Percentiles rank a stretch among this genome's conserved stretches.
Evolutionary conservation across 1,284 basidiomycete genomes (phyloP).

Genomic region (Ganoderma boninense): DNA sequence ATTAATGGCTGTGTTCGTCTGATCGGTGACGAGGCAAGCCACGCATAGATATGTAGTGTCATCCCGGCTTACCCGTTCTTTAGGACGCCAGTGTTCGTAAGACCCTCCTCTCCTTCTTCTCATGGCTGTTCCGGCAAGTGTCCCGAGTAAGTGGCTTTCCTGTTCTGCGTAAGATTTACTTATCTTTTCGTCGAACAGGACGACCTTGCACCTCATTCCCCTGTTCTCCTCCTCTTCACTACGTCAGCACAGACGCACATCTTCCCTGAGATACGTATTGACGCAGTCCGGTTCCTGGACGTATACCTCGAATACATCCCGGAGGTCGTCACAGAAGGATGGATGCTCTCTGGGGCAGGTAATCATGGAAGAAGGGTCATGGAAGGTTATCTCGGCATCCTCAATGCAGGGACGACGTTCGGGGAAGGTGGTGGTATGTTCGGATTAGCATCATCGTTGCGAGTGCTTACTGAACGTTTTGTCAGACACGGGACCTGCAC

Average conservation of each 20-base stretch:
- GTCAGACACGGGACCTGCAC: slow-evolving; percentile 48
- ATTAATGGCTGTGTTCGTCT: slow-evolving; percentile 75
- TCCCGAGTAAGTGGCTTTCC: slow-evolving; percentile 54
- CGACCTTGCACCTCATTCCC: slow-evolving; percentile 74
- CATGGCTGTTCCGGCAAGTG: slow-evolving; percentile 78
- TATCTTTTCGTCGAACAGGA: slow-evolving; percentile 45
- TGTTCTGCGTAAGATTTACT: too few relatives aligned
- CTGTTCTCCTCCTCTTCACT: slow-evolving; percentile 82
- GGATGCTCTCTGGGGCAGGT: slow-evolving; percentile 56
- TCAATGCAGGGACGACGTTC: slow-evolving; percentile 71
- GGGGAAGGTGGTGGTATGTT: slow-evolving; percentile 61
- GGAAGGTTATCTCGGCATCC: slow-evolving; percentile 79
- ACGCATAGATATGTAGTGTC: background rate
- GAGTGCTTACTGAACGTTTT: background rate
- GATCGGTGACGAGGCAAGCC: slow-evolving; percentile 81
- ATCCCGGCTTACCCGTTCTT: slow-evolving; percentile 4
- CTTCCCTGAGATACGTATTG: slow-evolving; percentile 92
- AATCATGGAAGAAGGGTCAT: slow-evolving; percentile 70
- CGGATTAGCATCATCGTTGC: background rate
- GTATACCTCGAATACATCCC: slow-evolving; percentile 82
- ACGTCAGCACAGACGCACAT: slow-evolving; percentile 95
- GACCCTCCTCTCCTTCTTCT: slow-evolving; percentile 64
- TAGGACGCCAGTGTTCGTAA: slow-evolving; percentile 75
- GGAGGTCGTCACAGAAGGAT: slow-evolving; percentile 71
- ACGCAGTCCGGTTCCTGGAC: slow-evolving; percentile 86